Conservation (phyloP, 441 rosid species). For the Hypseocharis bilobata region DNA sequence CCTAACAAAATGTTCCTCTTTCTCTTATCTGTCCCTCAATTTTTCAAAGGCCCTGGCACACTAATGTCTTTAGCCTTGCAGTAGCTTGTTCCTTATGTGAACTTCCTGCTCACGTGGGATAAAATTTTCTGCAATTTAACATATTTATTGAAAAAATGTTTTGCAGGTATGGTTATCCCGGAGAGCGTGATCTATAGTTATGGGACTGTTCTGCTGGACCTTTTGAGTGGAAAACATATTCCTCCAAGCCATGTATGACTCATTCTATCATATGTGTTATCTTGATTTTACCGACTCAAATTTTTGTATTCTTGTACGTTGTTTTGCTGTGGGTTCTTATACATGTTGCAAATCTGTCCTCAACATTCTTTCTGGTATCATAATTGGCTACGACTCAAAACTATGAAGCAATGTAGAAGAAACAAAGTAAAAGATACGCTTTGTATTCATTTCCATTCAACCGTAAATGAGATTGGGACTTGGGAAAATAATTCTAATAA, state of each 20-base stretch:
- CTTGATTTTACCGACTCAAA: neutral
- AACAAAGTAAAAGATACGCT: neutral
- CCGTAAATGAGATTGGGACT: neutral
- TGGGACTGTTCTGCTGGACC: constrained; percentile 54
- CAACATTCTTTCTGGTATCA: neutral
- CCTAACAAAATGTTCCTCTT: neutral
- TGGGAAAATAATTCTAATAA: neutral
- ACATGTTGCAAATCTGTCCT: neutral
- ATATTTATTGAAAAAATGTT: neutral
- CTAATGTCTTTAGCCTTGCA: neutral
- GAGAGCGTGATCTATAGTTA: constrained; percentile 74
- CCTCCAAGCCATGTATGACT: constrained; percentile 46
- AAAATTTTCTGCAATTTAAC: neutral
- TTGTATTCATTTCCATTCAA: no score
- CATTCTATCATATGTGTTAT: neutral
- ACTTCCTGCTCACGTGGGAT: neutral
- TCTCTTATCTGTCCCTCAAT: neutral
- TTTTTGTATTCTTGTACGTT: neutral
- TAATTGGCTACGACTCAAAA: neutral
- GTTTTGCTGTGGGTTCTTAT: neutral
- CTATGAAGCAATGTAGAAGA: neutral
- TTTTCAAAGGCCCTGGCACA: neutral
- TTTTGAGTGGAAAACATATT: constrained; percentile 32
- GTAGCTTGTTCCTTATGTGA: neutral
- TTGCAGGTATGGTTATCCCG: constrained; percentile 64